Conservation (phyloP, 345 rosid species). For the Salix viminalis region DNA sequence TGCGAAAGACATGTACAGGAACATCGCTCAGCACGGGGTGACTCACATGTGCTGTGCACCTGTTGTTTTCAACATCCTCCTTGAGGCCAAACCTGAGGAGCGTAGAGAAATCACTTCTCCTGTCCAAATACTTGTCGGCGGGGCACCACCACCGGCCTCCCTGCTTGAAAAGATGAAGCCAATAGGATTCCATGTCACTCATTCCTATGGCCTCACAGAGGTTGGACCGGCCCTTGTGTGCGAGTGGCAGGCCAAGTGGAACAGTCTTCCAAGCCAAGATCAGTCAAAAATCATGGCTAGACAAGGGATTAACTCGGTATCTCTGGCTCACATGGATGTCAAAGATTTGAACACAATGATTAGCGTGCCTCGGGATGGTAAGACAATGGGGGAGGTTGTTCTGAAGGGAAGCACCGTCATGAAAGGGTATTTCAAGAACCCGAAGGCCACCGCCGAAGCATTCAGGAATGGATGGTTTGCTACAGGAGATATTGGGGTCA, state of each 20-base stretch:
- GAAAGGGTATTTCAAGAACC: slow-evolving; percentile 69
- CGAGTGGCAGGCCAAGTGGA: slow-evolving; percentile 77
- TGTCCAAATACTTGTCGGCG: slow-evolving; percentile 66
- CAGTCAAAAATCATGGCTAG: slow-evolving; percentile 48
- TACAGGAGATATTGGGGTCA: slow-evolving; percentile 43
- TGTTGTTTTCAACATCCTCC: slow-evolving; percentile 58
- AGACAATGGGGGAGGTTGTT: slow-evolving; percentile 63
- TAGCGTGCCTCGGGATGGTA: slow-evolving; percentile 61
- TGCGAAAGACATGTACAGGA: slow-evolving; percentile 44
- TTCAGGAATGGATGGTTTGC: slow-evolving; percentile 48
- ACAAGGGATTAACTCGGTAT: slow-evolving; percentile 54
- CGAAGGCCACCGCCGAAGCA: slow-evolving; percentile 40
- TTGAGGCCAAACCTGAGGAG: slow-evolving; percentile 44
- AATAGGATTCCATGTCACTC: slow-evolving; percentile 66
- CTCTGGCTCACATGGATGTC: slow-evolving; percentile 66
- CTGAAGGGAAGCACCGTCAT: slow-evolving; percentile 65
- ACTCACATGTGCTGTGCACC: slow-evolving; percentile 88
- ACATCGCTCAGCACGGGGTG: slow-evolving; percentile 46
- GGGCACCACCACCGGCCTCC: slow-evolving; percentile 67
- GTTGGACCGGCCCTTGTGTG: slow-evolving; percentile 65
- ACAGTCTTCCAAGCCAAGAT: slow-evolving; percentile 27
- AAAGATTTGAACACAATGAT: slow-evolving; percentile 43
- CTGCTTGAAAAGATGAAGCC: slow-evolving; percentile 46
- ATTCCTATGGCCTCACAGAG: slow-evolving; percentile 73
- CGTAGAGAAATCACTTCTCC: slow-evolving; percentile 27